Percentiles rank a stretch among this genome's conserved stretches.
These are phyloP conservation scores for Oryza australiensis DNA, from an alignment of 176 grass and related monocot genomes.

Conservation along the genomic window DNA sequence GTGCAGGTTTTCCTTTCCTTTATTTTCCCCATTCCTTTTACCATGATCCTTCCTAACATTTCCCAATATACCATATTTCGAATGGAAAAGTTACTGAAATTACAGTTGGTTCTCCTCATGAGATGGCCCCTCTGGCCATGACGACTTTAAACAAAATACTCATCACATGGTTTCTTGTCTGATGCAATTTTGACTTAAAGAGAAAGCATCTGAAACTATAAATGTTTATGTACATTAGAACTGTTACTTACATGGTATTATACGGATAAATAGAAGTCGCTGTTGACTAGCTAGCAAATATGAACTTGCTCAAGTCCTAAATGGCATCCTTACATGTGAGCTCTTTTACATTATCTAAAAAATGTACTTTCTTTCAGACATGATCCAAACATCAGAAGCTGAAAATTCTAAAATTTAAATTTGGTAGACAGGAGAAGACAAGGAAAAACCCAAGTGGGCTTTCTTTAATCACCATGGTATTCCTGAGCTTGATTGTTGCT, in stretches of 20 bases:
- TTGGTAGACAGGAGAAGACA: background rate
- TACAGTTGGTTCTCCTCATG: slow-evolving; percentile 6
- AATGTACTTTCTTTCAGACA: too few relatives aligned
- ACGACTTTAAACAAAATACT: background rate
- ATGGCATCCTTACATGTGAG: background rate
- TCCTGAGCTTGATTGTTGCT: background rate
- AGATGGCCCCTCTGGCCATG: background rate
- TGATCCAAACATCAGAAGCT: background rate
- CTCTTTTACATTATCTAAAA: too few relatives aligned
- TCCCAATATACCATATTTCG: slow-evolving; percentile 15
- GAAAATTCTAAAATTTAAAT: background rate
- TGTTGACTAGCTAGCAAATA: background rate
- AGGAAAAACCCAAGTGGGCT: background rate
- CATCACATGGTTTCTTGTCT: background rate
- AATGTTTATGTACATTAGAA: background rate
- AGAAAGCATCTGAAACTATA: background rate
- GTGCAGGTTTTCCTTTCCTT: slow-evolving; percentile 63
- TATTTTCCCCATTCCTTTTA: background rate
- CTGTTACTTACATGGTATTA: background rate
- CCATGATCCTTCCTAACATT: background rate
- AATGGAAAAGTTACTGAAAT: background rate
- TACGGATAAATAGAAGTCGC: background rate
- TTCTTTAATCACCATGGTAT: background rate
- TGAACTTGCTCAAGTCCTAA: background rate
- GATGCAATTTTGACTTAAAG: background rate